A percentile compares a stretch with the other conserved stretches of the same genome.
Conservation (phyloP, 2,329 filamentous ascomycete species). For the Onygenales sp. region DNA sequence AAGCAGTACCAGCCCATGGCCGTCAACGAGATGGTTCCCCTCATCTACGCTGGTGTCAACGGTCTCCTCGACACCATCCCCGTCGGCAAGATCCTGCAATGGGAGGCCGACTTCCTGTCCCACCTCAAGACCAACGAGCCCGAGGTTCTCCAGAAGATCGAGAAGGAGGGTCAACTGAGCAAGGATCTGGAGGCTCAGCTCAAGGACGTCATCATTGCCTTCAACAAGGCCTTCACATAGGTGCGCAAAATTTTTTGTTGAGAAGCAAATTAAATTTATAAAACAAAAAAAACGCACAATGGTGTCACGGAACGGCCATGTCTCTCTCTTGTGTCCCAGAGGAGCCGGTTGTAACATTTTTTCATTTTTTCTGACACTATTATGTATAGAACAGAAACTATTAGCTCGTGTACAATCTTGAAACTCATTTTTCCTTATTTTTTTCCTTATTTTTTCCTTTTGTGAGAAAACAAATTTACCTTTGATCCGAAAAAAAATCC, state of each 20-base stretch:
- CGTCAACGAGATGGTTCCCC: conserved; percentile 99
- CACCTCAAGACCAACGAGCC: conserved; percentile 87
- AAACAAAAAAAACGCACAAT: too few relatives aligned
- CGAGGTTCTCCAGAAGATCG: conserved; percentile 74
- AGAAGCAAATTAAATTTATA: too few relatives aligned
- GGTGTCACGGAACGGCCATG: too few relatives aligned
- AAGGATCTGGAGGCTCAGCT: conserved; percentile 64
- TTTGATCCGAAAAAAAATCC: too few relatives aligned
- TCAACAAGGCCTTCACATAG: conserved; percentile 82
- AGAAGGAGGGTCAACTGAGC: conserved; percentile 91
- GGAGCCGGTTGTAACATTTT: neutral
- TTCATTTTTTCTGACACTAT: conserved; percentile 3
- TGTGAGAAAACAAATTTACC: conserved; percentile 2
- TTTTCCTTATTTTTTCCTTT: conserved; percentile 5
- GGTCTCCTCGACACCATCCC: conserved; percentile 83
- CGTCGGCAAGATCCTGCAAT: conserved; percentile 81
- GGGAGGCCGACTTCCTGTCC: conserved; percentile 89
- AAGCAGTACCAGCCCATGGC: conserved; percentile 99
- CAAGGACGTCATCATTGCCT: conserved; percentile 63
- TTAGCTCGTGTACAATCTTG: conserved; percentile 15
- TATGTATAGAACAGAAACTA: conserved; percentile 10
- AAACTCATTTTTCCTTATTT: conserved; percentile 2
- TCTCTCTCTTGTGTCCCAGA: neutral
- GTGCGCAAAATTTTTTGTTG: neutral
- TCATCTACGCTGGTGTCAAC: conserved; percentile 99